These are phyloP conservation scores for Dactylella cylindrospora DNA, from an alignment of 2,329 filamentous ascomycete species.

Conservation along the genomic window DNA sequence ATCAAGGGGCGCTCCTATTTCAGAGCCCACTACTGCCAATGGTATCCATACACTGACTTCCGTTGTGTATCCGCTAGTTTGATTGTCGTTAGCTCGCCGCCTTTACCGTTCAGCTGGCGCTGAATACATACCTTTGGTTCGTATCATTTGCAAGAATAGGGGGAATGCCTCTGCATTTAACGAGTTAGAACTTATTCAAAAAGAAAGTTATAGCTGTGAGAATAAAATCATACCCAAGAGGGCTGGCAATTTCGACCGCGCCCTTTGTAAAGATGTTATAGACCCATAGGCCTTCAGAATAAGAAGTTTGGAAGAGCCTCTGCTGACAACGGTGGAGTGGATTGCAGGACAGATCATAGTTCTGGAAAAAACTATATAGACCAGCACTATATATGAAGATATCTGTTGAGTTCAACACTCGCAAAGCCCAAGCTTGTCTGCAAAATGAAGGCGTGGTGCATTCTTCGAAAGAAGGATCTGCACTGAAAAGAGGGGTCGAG, in stretches of 20 bases:
- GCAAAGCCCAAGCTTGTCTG: constrained; percentile 66
- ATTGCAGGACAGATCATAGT: constrained; percentile 55
- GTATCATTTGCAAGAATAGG: background rate
- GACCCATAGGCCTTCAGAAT: background rate
- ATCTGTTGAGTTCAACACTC: constrained; percentile 60
- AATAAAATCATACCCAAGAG: no score
- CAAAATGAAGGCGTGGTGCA: constrained; percentile 51
- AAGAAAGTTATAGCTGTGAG: no score
- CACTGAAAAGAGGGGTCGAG: constrained; percentile 15
- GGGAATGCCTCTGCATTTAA: constrained; percentile 4
- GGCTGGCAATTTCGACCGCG: background rate
- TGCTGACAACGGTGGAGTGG: constrained; percentile 34
- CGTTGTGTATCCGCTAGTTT: background rate
- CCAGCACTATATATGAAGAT: constrained; percentile 67
- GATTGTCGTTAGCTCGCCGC: background rate
- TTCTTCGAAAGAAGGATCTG: no score
- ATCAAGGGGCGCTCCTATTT: background rate
- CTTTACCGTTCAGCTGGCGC: background rate
- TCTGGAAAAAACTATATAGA: constrained; percentile 68
- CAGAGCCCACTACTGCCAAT: background rate
- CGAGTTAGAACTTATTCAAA: no score
- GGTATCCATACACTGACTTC: constrained; percentile 1
- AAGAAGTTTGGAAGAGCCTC: background rate
- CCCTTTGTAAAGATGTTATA: constrained; percentile 7
- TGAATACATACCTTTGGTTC: background rate